These are phyloP conservation scores for Dioscorea alata DNA, from an alignment of 106 monocot genomes.

Conservation along the genomic window DNA sequence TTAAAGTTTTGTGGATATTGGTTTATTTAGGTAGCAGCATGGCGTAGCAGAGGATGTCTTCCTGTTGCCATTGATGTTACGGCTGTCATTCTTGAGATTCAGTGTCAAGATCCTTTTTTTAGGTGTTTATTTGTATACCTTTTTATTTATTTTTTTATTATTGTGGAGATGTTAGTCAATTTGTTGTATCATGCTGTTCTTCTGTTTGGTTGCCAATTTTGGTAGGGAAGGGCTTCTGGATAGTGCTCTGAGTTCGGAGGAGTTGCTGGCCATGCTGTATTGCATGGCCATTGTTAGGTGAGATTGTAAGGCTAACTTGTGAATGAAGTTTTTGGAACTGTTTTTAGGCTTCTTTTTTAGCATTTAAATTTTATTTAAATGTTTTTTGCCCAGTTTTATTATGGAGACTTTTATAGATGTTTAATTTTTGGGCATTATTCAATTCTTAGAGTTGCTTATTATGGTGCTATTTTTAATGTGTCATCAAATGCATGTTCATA, in stretches of 20 bases:
- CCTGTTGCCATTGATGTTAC: constrained; percentile 72
- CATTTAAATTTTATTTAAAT: no score
- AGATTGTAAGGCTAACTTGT: not conserved
- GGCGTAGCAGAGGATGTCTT: constrained; percentile 75
- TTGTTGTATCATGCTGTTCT: not conserved
- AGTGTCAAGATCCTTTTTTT: constrained; percentile 79
- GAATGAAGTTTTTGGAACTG: no score
- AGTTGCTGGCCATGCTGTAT: constrained; percentile 75
- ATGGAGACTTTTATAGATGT: not conserved
- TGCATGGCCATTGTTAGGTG: constrained; percentile 89
- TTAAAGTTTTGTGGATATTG: not conserved
- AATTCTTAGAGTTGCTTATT: not conserved
- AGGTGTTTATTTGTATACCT: constrained; percentile 23
- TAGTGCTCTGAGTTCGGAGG: constrained; percentile 40
- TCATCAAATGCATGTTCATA: no score
- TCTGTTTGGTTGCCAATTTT: constrained; percentile 7
- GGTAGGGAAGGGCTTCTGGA: constrained; percentile 32
- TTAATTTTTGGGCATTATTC: not conserved
- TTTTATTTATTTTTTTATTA: not conserved
- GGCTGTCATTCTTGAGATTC: constrained; percentile 71
- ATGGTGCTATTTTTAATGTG: not conserved
- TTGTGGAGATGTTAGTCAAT: not conserved
- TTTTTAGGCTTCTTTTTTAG: no score
- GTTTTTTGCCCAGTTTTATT: no score
- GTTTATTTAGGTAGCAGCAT: constrained; percentile 47